phyloP scores from a whole-genome alignment of 257 asterid species.

The Lycium barbarum region DNA sequence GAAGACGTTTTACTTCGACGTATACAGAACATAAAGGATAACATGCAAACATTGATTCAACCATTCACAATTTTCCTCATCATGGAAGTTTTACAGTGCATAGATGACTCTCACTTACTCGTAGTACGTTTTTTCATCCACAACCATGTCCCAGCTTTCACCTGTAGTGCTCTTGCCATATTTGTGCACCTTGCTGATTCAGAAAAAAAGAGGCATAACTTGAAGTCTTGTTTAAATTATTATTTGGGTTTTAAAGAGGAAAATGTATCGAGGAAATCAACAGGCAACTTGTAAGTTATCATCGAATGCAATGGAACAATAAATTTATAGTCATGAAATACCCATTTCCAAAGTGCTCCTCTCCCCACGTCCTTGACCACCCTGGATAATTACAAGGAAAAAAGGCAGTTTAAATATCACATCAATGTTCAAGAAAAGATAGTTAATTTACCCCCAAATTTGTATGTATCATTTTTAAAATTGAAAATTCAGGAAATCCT shows the following conservation, averaged over 20 bases:
- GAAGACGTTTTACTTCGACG: not conserved
- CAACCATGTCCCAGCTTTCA: conserved; percentile 96
- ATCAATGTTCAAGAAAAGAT: not conserved
- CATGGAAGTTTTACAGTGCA: not conserved
- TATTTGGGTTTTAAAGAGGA: not conserved
- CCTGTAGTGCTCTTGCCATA: conserved; percentile 96
- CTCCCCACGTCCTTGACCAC: conserved; percentile 99
- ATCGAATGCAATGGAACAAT: not conserved
- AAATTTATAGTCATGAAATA: conserved; percentile 39
- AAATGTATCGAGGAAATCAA: not conserved
- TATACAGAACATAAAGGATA: not conserved
- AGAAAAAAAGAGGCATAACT: conserved; percentile 12
- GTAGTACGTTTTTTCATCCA: conserved; percentile 90
- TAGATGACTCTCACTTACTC: conserved; percentile 59
- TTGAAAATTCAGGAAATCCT: not conserved
- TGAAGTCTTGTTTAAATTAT: not conserved
- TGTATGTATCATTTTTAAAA: not conserved
- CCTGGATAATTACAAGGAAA: conserved; percentile 47
- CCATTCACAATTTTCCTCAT: not conserved
- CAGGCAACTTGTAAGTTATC: conserved; percentile 3
- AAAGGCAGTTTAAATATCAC: not conserved
- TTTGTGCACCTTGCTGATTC: conserved; percentile 94
- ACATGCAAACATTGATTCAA: not conserved
- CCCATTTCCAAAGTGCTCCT: conserved; percentile 99
- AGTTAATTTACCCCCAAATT: not conserved